Conservation (phyloP, 2,329 filamentous ascomycete species). For the Colletotrichum scovillei region DNA sequence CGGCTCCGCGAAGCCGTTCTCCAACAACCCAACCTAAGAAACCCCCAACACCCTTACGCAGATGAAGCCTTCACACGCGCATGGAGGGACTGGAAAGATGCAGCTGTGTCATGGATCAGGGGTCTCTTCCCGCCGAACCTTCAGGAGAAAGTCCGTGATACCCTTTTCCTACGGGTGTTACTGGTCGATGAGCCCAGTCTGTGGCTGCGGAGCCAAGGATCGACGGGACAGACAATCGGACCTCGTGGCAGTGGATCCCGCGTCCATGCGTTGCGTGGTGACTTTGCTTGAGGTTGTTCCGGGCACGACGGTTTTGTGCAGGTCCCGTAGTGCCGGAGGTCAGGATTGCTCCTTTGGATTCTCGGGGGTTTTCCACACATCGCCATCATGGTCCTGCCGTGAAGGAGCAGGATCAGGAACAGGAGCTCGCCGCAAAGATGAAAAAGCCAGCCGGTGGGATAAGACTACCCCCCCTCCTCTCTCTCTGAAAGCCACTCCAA, state of each 20-base stretch:
- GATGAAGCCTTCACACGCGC: not conserved
- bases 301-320: conserved; percentile 16
- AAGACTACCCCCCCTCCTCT: not conserved
- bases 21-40: not conserved
- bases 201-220: not conserved
- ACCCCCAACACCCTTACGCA: not conserved
- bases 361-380: not conserved
- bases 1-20: not conserved
- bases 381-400: not conserved
- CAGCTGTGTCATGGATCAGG: not conserved
- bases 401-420: not conserved
- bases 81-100: not conserved
- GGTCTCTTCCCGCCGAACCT: not conserved
- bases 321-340: conserved; percentile 11
- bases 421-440: too few species aligned
- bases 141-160: not conserved
- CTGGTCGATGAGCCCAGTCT: not conserved
- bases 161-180: not conserved
- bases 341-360: not conserved
- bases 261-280: too few species aligned
- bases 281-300: not conserved
- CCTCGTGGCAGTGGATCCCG: conserved; percentile 11
- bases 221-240: conserved; percentile 2
- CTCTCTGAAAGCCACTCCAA: not conserved
- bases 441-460: not conserved